Base-by-base conservation (phyloP, 352 stramenopile genomes). In the Pythium periplocum region DNA sequence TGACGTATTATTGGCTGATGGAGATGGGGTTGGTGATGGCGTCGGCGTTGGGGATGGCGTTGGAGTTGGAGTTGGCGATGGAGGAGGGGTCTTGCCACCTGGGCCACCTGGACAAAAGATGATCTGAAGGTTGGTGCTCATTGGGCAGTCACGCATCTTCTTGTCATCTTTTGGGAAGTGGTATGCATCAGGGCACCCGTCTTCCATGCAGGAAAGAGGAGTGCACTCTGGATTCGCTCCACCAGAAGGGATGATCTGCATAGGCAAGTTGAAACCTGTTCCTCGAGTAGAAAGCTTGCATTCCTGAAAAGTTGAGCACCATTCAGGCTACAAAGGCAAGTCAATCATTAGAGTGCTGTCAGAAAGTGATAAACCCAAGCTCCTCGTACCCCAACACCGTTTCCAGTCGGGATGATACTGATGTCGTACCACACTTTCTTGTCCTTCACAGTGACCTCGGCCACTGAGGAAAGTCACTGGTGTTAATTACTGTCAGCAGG, bases 171-270 rank as follows among this genome's bases (percentile, higher is more conserved):
- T 53, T 6, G 81, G 81, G 59, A 71, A 87, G 35, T 78, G 64
- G 56, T 91, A 91, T 1, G 68, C 81, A 44, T 89, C 81, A 1
- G 60, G 51, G 47, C 81, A 91, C 10, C 71, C 72, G 37, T 80
- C 68, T 3, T 51, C 40, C 2, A 83, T 59, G 55, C 81, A 91
- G 5, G 69, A 70, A 60, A 89, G 59, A 4, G 72, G 66, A 0
- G 37, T 30, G 60, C 78, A 89, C 9, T 4, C 1, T 10, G 8
- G 6, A 26, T 44, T 46, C 6, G 40, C 51, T 1, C 11, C 38
- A 31, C 34, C 26, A 9, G 36, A 45, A 6, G 75, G 75, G 2
- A 62, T 55, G 51, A 89, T 83, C 59, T 80, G 63, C 75, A 90
- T 82, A 12, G 80, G 58, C 10, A 68, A 61, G 57, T 90, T 90